These are phyloP conservation scores for Pseudohyphozyma bogoriensis DNA, from an alignment of 768 basidiomycete genomes.

Conservation along the genomic window DNA sequence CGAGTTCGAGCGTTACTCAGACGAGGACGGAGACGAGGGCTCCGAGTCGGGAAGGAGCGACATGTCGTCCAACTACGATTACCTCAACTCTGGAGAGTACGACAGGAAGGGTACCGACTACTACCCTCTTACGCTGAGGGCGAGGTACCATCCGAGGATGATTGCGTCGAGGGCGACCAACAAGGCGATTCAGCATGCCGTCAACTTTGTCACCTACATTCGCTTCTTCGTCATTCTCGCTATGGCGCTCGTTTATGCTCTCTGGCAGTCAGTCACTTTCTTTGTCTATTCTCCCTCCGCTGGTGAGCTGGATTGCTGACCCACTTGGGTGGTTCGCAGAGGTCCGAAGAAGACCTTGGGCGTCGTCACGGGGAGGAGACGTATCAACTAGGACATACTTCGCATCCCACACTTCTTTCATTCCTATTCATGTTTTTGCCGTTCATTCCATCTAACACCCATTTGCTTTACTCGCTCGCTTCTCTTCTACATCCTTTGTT, in stretches of 20 bases:
- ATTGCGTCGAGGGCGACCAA: conserved; percentile 12
- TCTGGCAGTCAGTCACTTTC: conserved; percentile 19
- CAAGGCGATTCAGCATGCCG: conserved; percentile 6
- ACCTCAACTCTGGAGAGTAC: conserved; percentile 3
- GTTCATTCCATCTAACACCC: too few species aligned
- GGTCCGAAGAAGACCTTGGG: conserved; percentile 23
- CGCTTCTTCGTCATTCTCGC: conserved; percentile 17
- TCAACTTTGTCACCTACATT: conserved; percentile 12
- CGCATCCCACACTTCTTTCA: too few species aligned
- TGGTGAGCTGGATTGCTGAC: not conserved
- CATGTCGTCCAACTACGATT: conserved; percentile 10
- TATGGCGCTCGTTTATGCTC: conserved; percentile 11
- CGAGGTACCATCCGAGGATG: conserved; percentile 24
- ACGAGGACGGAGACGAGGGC: not conserved
- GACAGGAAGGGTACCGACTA: conserved; percentile 11
- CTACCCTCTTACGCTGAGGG: conserved; percentile 16
- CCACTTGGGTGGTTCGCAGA: not conserved
- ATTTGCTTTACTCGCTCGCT: too few species aligned
- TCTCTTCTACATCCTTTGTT: too few species aligned
- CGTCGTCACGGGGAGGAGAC: conserved; percentile 9
- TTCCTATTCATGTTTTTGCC: too few species aligned
- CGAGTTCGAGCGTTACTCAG: not conserved
- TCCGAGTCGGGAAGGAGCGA: too few species aligned
- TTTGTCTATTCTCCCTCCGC: not conserved
- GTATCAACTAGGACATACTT: too few species aligned